Conservation (phyloP, 257 asterid species). For the Solanum sitiens region DNA sequence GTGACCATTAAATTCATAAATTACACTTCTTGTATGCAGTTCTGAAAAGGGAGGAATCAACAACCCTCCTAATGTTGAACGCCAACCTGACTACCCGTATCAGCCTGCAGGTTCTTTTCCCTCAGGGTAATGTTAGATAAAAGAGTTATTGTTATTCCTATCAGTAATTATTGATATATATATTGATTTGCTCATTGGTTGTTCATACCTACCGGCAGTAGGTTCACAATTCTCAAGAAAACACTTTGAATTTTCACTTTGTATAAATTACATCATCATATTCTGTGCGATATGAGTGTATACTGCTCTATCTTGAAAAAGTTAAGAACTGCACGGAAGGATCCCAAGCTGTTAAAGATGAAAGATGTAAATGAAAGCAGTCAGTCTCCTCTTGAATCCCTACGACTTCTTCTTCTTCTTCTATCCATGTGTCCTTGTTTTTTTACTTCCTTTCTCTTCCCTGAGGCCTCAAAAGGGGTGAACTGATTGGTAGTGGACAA, state of each 20-base stretch:
- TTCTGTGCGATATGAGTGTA: background rate
- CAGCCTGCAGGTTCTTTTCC: slow-evolving; percentile 1
- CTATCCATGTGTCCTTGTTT: background rate
- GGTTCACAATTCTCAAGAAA: background rate
- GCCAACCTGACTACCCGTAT: background rate
- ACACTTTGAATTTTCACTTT: background rate
- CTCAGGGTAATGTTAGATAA: slow-evolving; percentile 4
- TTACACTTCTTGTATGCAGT: background rate
- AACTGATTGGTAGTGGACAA: background rate
- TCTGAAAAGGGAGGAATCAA: background rate
- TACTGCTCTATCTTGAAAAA: background rate
- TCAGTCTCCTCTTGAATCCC: background rate
- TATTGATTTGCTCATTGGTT: background rate
- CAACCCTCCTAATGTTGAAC: background rate
- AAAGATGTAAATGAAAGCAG: background rate
- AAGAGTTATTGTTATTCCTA: background rate
- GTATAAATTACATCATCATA: background rate
- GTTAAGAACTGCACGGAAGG: background rate
- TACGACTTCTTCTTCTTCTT: background rate
- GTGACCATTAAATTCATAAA: background rate
- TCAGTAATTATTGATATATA: background rate
- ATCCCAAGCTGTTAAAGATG: background rate
- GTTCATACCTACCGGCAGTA: background rate
- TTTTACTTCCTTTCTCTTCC: background rate
- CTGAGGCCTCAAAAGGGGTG: background rate